These are phyloP conservation scores for Carpinus viminea DNA, from an alignment of 306 rosid species.

Conservation along the genomic window DNA sequence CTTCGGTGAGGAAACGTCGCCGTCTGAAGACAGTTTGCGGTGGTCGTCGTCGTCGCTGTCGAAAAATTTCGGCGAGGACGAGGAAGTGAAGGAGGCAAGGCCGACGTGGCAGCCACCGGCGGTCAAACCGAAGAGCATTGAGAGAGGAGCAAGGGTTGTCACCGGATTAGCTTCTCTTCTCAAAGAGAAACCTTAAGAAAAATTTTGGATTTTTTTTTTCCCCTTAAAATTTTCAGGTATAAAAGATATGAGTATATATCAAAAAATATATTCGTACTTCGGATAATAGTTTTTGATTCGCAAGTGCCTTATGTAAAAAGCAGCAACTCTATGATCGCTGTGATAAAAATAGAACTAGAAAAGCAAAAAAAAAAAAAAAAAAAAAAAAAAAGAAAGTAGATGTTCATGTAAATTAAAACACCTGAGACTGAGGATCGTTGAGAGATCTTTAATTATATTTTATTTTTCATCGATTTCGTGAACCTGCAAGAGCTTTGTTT, in stretches of 20 bases:
- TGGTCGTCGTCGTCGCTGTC: not conserved
- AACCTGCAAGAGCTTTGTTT: not conserved
- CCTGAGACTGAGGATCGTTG: not conserved
- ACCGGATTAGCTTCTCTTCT: constrained; percentile 95
- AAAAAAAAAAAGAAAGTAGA: too few species aligned
- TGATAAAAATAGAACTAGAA: constrained; percentile 13
- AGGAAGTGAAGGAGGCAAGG: constrained; percentile 15
- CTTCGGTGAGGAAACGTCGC: constrained; percentile 55
- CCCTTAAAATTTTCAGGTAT: constrained; percentile 16
- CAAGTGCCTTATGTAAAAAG: constrained; percentile 12
- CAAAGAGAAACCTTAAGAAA: constrained; percentile 61
- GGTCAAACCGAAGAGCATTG: constrained; percentile 73
- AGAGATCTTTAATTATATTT: not conserved
- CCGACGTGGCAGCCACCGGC: constrained; percentile 85
- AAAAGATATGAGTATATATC: constrained; percentile 17
- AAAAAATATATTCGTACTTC: constrained; percentile 25
- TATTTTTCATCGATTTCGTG: not conserved
- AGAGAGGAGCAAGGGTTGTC: constrained; percentile 72
- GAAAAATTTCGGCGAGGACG: constrained; percentile 13
- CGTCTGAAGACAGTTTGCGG: constrained; percentile 4
- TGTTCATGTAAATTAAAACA: constrained; percentile 1
- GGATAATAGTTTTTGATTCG: constrained; percentile 19
- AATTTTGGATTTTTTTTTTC: constrained; percentile 23
- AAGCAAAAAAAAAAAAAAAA: not conserved
- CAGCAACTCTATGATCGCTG: constrained; percentile 16